These are phyloP conservation scores for Boletus vermiculosoides DNA, from an alignment of 768 basidiomycete species.

Conservation along the genomic window DNA sequence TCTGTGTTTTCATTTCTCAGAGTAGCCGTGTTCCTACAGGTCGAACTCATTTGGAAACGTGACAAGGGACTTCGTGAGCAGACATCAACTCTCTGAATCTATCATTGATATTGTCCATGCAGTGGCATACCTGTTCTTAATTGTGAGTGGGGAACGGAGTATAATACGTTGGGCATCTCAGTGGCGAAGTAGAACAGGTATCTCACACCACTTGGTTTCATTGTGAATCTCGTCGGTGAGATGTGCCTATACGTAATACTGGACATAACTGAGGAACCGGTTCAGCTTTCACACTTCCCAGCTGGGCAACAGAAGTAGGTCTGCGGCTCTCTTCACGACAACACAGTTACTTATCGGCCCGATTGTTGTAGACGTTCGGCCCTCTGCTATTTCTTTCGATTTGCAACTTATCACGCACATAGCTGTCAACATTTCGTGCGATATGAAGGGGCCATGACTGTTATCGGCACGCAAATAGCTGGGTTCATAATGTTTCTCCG, in stretches of 20 bases:
- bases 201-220: constrained; percentile 60
- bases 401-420: background rate
- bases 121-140: constrained; percentile 38
- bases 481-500: constrained; percentile 47
- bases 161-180: background rate
- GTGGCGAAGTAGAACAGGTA: constrained; percentile 54
- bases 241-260: background rate
- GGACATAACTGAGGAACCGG: background rate
- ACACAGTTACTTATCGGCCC: background rate
- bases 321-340: background rate
- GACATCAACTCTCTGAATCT: background rate
- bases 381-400: background rate
- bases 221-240: constrained; percentile 48
- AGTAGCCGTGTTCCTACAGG: constrained; percentile 16
- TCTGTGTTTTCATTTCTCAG: background rate
- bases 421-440: constrained; percentile 49
- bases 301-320: constrained; percentile 16
- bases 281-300: constrained; percentile 17
- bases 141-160: constrained; percentile 27
- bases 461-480: constrained; percentile 39
- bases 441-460: constrained; percentile 49
- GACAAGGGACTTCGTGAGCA: constrained; percentile 35
- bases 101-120: background rate
- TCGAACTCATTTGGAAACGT: constrained; percentile 40
- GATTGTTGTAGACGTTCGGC: constrained; percentile 14